A percentile compares a stretch with the other conserved stretches of the same genome.
These are phyloP conservation scores for Penicillium sp. DNA, from an alignment of 2,329 filamentous ascomycete species.

Conservation along the genomic window DNA sequence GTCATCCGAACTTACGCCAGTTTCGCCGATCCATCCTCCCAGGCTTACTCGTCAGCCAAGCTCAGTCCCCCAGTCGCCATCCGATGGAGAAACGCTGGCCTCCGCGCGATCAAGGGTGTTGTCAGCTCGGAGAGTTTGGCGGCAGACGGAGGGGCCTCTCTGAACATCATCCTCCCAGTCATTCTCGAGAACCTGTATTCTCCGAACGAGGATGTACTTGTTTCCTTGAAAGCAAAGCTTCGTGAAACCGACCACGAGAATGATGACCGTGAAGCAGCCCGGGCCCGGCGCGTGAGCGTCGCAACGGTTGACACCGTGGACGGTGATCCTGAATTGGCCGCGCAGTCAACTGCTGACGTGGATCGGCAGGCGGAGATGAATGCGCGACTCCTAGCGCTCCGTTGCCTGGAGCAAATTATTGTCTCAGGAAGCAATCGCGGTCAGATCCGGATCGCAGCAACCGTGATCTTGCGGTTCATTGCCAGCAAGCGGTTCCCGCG, in stretches of 20 bases:
- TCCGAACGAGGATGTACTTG: constrained; percentile 61
- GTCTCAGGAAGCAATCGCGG: constrained; percentile 72
- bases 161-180: constrained; percentile 77
- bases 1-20: constrained; percentile 78
- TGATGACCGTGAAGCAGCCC: constrained; percentile 63
- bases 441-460: constrained; percentile 78
- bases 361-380: constrained; percentile 90
- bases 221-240: constrained; percentile 67
- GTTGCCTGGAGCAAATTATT: constrained; percentile 85
- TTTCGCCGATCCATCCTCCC: constrained; percentile 69
- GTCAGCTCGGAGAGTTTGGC: constrained; percentile 78
- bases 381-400: constrained; percentile 78
- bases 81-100: constrained; percentile 72
- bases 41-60: constrained; percentile 50
- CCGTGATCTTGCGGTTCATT: constrained; percentile 74
- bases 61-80: constrained; percentile 73
- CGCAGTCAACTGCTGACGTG: constrained; percentile 79
- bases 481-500: constrained; percentile 56
- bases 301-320: constrained; percentile 72
- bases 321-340: constrained; percentile 65
- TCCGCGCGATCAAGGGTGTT: constrained; percentile 78
- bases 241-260: constrained; percentile 63
- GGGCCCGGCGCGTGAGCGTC: constrained; percentile 73
- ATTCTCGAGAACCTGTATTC: constrained; percentile 86
- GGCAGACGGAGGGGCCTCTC: constrained; percentile 72